These are phyloP conservation scores for Saccharomycopsis crataegensis DNA, from an alignment of 1,139 yeast genomes.

Conservation along the genomic window DNA sequence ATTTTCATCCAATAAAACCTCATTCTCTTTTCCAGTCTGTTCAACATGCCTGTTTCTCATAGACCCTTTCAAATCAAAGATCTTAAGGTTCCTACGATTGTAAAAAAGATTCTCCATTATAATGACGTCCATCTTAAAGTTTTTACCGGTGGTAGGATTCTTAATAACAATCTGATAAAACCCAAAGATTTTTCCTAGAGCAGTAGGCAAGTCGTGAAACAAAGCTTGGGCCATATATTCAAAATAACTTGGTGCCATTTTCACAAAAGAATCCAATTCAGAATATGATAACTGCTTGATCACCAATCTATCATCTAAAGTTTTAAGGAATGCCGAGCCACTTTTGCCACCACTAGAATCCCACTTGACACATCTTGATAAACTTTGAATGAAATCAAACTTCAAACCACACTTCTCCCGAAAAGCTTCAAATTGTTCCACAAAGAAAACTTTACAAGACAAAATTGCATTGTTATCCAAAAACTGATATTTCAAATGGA, in stretches of 20 bases:
- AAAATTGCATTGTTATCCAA: constrained; percentile 65
- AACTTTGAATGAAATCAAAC: constrained; percentile 73
- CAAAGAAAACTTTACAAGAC: constrained; percentile 89
- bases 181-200: constrained; percentile 89
- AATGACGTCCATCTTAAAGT: constrained; percentile 79
- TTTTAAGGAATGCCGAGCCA: constrained; percentile 87
- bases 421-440: constrained; percentile 94
- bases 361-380: constrained; percentile 92
- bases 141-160: constrained; percentile 66
- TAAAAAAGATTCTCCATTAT: constrained; percentile 95
- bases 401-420: constrained; percentile 76
- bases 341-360: constrained; percentile 94
- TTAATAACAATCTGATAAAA: constrained; percentile 88
- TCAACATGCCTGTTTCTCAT: constrained; percentile 95
- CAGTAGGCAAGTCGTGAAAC: constrained; percentile 91
- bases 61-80: constrained; percentile 92
- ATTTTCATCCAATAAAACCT: constrained; percentile 87
- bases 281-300: constrained; percentile 81
- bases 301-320: constrained; percentile 81
- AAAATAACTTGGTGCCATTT: constrained; percentile 93
- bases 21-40: constrained; percentile 91
- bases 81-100: constrained; percentile 71
- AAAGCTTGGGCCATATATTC: constrained; percentile 93
- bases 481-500: constrained; percentile 86
- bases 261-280: constrained; percentile 88